Percentiles rank a stretch among this genome's conserved stretches.
Conservation (phyloP, 345 rosid genomes). For the Psidium friedrichsthalianum region DNA sequence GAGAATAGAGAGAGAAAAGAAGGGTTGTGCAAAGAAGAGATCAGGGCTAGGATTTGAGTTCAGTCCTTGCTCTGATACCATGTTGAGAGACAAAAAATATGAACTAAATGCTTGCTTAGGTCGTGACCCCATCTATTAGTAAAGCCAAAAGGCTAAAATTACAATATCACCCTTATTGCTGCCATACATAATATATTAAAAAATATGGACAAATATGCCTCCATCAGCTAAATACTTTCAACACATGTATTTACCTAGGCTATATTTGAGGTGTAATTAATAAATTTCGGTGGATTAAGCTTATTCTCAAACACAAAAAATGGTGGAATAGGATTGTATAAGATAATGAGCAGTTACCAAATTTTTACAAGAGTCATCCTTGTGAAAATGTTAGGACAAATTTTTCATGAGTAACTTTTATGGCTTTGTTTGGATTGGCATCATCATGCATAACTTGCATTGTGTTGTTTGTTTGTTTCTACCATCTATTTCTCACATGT, state of each 20-base stretch:
- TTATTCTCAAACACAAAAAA: not conserved
- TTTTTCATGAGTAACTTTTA: not conserved
- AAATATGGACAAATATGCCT: not conserved
- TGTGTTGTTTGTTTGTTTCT: not conserved
- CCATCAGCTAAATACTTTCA: not conserved
- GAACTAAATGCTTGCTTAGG: not conserved
- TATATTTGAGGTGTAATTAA: not conserved
- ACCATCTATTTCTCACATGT: not conserved
- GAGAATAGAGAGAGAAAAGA: not conserved
- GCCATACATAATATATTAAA: not conserved
- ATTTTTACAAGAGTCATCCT: not conserved
- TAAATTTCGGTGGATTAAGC: not conserved
- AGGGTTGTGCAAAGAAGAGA: not conserved
- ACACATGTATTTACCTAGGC: not conserved
- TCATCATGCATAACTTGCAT: not conserved
- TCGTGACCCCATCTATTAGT: not conserved
- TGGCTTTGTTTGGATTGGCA: not conserved
- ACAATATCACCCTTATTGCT: not conserved
- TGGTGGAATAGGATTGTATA: not conserved
- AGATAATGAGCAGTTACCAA: not conserved
- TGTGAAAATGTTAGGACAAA: not conserved
- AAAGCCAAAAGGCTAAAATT: not conserved
- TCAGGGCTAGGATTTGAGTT: not conserved
- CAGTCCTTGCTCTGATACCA: not conserved
- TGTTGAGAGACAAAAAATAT: not conserved